A percentile compares a stretch with the other conserved stretches of the same genome.
phyloP scores from a whole-genome alignment of 78 protist species.

The Chrysochromulina parva region DNA sequence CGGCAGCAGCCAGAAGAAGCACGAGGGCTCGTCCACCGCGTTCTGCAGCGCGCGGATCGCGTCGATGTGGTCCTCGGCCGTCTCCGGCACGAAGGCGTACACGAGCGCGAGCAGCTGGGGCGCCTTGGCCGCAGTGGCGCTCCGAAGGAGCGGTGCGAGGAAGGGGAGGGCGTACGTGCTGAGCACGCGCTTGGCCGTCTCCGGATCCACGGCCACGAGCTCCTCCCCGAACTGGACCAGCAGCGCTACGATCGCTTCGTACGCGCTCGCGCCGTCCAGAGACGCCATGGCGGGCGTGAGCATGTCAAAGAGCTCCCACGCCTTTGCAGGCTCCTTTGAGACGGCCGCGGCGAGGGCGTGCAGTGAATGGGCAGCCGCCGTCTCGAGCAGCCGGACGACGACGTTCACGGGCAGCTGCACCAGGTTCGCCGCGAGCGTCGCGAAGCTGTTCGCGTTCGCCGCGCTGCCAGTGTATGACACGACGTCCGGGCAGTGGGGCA shows the following conservation, averaged over 20 bases:
- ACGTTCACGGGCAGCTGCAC: neutral
- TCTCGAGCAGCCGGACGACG: neutral
- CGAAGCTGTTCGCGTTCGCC: too few relatives aligned
- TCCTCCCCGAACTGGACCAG: neutral
- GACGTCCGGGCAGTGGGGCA: too few relatives aligned
- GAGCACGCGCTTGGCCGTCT: neutral
- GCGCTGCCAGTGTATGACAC: too few relatives aligned
- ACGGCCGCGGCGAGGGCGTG: neutral
- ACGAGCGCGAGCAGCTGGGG: neutral
- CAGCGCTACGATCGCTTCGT: neutral
- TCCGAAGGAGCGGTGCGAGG: neutral
- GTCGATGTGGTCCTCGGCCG: neutral
- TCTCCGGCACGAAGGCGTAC: neutral
- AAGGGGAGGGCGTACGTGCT: neutral
- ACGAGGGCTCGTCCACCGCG: neutral
- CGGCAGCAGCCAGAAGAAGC: neutral
- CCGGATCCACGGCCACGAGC: neutral
- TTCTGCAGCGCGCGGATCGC: conserved; percentile 7
- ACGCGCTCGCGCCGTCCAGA: neutral
- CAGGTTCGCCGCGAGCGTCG: neutral
- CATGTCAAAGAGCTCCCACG: neutral
- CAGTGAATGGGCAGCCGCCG: neutral
- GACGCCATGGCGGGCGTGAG: neutral
- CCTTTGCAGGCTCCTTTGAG: neutral
- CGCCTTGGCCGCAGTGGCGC: neutral